Percentiles rank a stretch among this genome's conserved stretches.
Evolutionary conservation across 768 basidiomycete genomes (phyloP).

Genomic region (Panaeolus papilionaceus): DNA sequence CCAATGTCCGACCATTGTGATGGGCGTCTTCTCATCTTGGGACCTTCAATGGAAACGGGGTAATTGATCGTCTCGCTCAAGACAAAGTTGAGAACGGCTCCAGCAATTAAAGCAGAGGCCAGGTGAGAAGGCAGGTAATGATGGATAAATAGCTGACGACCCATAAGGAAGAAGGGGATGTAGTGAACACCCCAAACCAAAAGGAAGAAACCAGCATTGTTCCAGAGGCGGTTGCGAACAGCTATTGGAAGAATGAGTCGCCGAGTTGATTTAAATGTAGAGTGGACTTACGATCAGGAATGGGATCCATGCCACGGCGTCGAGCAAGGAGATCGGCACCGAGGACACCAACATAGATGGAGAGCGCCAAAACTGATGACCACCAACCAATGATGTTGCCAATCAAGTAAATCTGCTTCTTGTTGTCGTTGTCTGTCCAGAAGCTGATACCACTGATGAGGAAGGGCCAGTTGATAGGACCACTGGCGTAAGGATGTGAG

Average conservation of each 20-base stretch:
- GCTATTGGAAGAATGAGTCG: constrained; percentile 49
- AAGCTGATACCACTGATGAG: constrained; percentile 95
- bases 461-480: constrained; percentile 99
- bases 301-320: constrained; percentile 82
- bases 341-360: constrained; percentile 89
- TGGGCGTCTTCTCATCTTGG: constrained; percentile 62
- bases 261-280: not conserved
- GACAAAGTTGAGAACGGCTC: constrained; percentile 89
- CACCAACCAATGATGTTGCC: constrained; percentile 97
- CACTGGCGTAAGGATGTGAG: constrained; percentile 96
- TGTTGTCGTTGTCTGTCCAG: constrained; percentile 88
- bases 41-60: constrained; percentile 82
- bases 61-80: constrained; percentile 91
- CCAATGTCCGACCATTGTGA: constrained; percentile 76
- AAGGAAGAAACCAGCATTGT: constrained; percentile 95
- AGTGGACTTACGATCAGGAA: constrained; percentile 78
- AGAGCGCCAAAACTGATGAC: constrained; percentile 85
- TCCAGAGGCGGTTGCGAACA: constrained; percentile 92
- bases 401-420: constrained; percentile 95
- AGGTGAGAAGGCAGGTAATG: constrained; percentile 98
- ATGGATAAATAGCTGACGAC: constrained; percentile 94
- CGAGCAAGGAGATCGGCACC: constrained; percentile 90
- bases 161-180: constrained; percentile 97
- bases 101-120: constrained; percentile 90
- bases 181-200: constrained; percentile 96